Evolutionary conservation across 2,329 filamentous ascomycete genomes (phyloP).

Genomic region (Ascochyta pisi): DNA sequence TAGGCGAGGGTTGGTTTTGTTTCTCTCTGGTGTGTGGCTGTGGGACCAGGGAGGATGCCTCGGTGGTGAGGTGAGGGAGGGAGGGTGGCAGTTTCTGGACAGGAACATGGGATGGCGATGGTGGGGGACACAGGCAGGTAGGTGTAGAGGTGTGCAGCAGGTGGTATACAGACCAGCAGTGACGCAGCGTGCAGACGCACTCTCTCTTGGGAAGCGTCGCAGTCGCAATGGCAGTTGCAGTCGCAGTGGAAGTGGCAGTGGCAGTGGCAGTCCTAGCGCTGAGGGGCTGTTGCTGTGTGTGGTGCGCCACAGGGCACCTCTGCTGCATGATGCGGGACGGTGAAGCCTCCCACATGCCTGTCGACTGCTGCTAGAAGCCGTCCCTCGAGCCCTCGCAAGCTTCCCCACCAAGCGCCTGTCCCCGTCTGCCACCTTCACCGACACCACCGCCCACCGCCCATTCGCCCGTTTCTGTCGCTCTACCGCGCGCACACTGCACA

Average conservation of each 20-base stretch:
- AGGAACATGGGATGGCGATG: constrained; percentile 19
- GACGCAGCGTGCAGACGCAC: constrained; percentile 13
- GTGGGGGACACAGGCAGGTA: not conserved
- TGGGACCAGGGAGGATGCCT: not conserved
- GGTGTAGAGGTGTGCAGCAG: not conserved
- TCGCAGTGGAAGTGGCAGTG: no score
- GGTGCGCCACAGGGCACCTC: constrained; percentile 15
- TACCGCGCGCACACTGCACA: constrained; percentile 21
- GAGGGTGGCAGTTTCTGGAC: constrained; percentile 18
- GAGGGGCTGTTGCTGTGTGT: constrained; percentile 10
- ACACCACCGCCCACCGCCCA: constrained; percentile 2
- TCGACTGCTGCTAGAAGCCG: constrained; percentile 2
- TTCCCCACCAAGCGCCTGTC: not conserved
- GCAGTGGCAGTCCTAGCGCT: constrained; percentile 21
- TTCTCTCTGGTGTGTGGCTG: not conserved
- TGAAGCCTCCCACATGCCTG: constrained; percentile 11
- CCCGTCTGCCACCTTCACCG: constrained; percentile 2
- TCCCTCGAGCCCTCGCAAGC: not conserved
- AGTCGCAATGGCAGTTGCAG: no score
- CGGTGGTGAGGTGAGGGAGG: constrained; percentile 5
- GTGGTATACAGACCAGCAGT: constrained; percentile 11
- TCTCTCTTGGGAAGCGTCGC: no score
- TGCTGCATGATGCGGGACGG: constrained; percentile 3
- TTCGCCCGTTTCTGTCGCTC: no score
- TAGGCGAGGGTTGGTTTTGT: no score